Conservation (phyloP, 2,329 filamentous ascomycete genomes). For the Colletotrichum somersetense region DNA sequence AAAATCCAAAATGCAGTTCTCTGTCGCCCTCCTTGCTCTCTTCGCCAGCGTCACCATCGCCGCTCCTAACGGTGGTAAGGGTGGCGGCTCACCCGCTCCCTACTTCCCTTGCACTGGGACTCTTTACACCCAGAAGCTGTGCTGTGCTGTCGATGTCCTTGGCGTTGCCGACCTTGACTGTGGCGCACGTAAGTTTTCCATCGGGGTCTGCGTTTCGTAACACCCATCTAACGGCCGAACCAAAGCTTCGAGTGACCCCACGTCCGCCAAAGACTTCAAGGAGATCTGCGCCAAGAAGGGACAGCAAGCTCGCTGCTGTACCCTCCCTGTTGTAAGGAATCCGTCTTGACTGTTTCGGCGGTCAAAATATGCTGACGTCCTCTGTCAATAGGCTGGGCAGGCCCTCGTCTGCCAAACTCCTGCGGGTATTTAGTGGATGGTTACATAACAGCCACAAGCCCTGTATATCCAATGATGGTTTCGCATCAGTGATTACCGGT, state of each 20-base stretch:
- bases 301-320: slow-evolving; percentile 70
- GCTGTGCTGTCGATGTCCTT: slow-evolving; percentile 73
- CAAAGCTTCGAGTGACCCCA: slow-evolving; percentile 48
- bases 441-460: not conserved
- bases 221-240: not conserved
- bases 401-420: slow-evolving; percentile 50
- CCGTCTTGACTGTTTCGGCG: not conserved
- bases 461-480: not conserved
- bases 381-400: slow-evolving; percentile 45
- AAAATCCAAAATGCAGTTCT: slow-evolving; percentile 33
- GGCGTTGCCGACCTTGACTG: slow-evolving; percentile 70
- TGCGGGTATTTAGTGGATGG: not conserved
- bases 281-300: slow-evolving; percentile 61
- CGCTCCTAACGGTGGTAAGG: slow-evolving; percentile 1
- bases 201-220: fast-evolving
- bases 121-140: slow-evolving; percentile 46
- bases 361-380: not conserved
- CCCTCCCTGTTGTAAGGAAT: slow-evolving; percentile 59
- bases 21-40: slow-evolving; percentile 14
- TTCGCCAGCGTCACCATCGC: slow-evolving; percentile 25
- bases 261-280: slow-evolving; percentile 57
- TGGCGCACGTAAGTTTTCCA: slow-evolving; percentile 48
- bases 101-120: slow-evolving; percentile 55
- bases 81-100: too few relatives aligned
- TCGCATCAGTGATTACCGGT: not conserved